Evolutionary conservation across 805 yeast species (phyloP), one percentile per base, ranked within the genome.

Genomic region (Hanseniaspora guilliermondii): DNA sequence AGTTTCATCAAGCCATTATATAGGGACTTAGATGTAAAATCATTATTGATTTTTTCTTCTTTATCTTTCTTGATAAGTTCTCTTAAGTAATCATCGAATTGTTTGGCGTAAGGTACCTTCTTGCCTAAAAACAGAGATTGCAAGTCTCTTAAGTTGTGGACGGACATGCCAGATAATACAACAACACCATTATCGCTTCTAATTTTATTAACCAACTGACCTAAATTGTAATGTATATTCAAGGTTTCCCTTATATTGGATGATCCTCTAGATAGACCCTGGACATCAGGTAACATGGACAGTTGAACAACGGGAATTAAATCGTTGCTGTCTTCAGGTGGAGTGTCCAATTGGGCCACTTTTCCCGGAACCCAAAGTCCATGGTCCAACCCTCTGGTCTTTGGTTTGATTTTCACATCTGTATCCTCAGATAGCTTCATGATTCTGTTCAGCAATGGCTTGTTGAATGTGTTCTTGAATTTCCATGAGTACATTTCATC

Each of bases 321-420:
- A 7, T 30, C 33, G 1, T 37, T 17, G 1, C 41, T 49, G n/a
- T 38, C 27, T 21, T 49, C 33, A 14, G 57, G 57, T 30, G 48
- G 50, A 17, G 57, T 59, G 27, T 59, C 62, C 41, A 77, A 73
- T 58, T 85, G 83, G 7, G 86, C 87, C 24, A 82, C 84, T 61
- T 83, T 79, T 56, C 82, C 72, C 1, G 91, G 91, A 6, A 83
- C 88, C 87, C 91, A 85, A 7, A 74, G 82, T 6, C 95, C 95
- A 67, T 85, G 94, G 63, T 85, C 95, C 22, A 86, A 66, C 9
- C 93, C 93, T 55, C 93, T 70, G 37, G 57, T 44, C 30, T 54
- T 55, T 14, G 44, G 37, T 41, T 53, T n/a, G 59, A 50, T 25
- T 9, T 21, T 19, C 7, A 41, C 16, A 6, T n/a, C 33, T 1